These are phyloP conservation scores for Apiotrichum gracile DNA, from an alignment of 1,284 basidiomycete species.

Conservation along the genomic window DNA sequence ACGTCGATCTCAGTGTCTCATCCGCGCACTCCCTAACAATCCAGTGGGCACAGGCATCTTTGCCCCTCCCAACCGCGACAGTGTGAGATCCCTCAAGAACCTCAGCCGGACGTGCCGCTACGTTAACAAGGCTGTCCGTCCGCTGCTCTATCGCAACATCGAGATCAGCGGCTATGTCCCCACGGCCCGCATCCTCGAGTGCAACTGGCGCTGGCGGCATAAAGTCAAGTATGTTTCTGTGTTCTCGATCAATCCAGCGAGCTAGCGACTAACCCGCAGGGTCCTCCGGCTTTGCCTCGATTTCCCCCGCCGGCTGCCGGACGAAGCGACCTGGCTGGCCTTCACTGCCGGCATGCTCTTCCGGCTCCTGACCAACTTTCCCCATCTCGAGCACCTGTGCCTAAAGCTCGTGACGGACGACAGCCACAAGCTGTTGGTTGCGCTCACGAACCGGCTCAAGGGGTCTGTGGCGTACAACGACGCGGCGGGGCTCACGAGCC, in stretches of 20 bases:
- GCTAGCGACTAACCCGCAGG: not conserved
- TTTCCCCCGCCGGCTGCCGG: not conserved
- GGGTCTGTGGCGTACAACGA: not conserved
- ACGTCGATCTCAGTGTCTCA: not conserved
- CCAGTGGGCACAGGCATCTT: not conserved
- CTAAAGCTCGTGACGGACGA: not conserved
- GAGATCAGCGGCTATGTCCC: not conserved
- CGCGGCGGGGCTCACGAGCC: not conserved
- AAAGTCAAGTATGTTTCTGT: not conserved
- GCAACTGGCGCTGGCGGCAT: not conserved
- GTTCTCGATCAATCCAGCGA: not conserved
- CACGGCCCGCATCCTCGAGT: not conserved
- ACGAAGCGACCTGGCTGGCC: not conserved
- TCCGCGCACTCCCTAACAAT: not conserved
- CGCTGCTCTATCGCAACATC: not conserved
- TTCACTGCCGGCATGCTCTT: not conserved
- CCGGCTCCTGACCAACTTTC: not conserved
- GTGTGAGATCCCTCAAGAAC: not conserved
- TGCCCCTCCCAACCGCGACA: not conserved
- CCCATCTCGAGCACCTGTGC: not conserved
- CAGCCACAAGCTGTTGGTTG: not conserved
- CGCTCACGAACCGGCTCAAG: not conserved
- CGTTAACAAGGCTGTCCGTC: not conserved
- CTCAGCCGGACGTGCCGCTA: not conserved
- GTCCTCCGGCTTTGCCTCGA: not conserved